Percentiles rank a stretch among this genome's conserved stretches.
These are phyloP conservation scores for Phoenix dactylifera DNA, from an alignment of 176 grass and related monocot genomes.

Conservation along the genomic window DNA sequence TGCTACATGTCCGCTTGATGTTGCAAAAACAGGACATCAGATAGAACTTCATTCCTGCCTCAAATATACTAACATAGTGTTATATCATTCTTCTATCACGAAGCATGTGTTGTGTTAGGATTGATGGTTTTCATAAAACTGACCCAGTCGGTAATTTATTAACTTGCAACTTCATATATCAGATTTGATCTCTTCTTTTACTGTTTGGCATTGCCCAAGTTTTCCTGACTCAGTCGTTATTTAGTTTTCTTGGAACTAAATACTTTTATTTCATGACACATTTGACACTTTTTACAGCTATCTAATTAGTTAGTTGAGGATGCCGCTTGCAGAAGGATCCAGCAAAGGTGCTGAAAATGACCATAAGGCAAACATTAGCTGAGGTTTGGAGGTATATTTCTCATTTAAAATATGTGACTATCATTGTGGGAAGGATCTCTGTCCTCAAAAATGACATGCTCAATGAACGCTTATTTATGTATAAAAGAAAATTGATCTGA, in stretches of 20 bases:
- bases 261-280: neutral
- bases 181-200: neutral
- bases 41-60: slow-evolving; percentile 50
- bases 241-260: too few relatives aligned
- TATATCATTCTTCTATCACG: too few relatives aligned
- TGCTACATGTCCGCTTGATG: slow-evolving; percentile 81
- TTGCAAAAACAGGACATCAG: slow-evolving; percentile 75
- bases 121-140: too few relatives aligned
- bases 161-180: neutral
- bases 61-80: neutral
- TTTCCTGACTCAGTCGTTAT: too few relatives aligned
- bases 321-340: slow-evolving; percentile 67
- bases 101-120: too few relatives aligned
- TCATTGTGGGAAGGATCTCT: too few relatives aligned
- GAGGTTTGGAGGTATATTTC: slow-evolving; percentile 74
- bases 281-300: neutral
- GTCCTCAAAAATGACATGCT: too few relatives aligned
- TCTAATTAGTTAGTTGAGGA: slow-evolving; percentile 1
- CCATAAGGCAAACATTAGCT: slow-evolving; percentile 54
- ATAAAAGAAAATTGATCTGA: too few relatives aligned
- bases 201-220: neutral
- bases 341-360: slow-evolving; percentile 54
- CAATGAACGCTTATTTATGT: too few relatives aligned
- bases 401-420: too few relatives aligned
- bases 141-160: neutral